Base-by-base conservation (phyloP, 139 green algal genomes). In the Coelastrella sp. region DNA sequence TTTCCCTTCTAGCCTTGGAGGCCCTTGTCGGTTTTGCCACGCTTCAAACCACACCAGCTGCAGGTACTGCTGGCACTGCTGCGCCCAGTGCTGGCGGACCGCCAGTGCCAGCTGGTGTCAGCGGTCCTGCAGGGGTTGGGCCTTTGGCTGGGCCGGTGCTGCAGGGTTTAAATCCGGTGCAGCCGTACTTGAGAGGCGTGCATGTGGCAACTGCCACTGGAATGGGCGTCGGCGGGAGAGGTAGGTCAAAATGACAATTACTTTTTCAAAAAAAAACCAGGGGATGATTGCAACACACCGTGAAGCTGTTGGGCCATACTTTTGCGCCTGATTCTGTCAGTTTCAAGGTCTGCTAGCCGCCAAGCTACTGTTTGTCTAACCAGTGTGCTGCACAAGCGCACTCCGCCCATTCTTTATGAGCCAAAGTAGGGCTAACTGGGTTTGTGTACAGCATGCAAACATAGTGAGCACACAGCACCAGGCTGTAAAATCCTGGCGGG, bases 131-230 rank as follows among this genome's bases (percentile, higher is more conserved):
- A 56, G 82, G 82, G 15, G 9, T 87, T 15, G 82, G 82, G 14
- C 25, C 82, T 20, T 9, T 87, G 15, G 25, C 19, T 27, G 82
- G 82, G 6, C 24, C 63, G 9, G 63, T 87, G 10, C 74, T 59
- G 82, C 8, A 12, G 10, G 80, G 80, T 7, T 58, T 86, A 12
- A 86, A 86, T 20, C 80, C 80, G 60, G 80, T n/a, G 6, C 80
- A 86, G n/a, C 59, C 80, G 0, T 84, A 84, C 58, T 22, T 57
- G 9, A 73, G 56, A 59, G 81, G 81, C 6, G 11, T 86, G 81
- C 59, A 86, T 35, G 11, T 58, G 90, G 78, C 83, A 58, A 25
- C 91, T 78, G 49, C 73, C 87, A 19, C 92, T 90, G 75, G 82
- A 89, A 22, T 73, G 78, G 68, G 89, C 25, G 60, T 93, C 65